Evolutionary conservation across 225 moss, liverwort and hornwort species (phyloP), one percentile per base, ranked within the genome.

Genomic region (Antitrichia curtipendula): DNA sequence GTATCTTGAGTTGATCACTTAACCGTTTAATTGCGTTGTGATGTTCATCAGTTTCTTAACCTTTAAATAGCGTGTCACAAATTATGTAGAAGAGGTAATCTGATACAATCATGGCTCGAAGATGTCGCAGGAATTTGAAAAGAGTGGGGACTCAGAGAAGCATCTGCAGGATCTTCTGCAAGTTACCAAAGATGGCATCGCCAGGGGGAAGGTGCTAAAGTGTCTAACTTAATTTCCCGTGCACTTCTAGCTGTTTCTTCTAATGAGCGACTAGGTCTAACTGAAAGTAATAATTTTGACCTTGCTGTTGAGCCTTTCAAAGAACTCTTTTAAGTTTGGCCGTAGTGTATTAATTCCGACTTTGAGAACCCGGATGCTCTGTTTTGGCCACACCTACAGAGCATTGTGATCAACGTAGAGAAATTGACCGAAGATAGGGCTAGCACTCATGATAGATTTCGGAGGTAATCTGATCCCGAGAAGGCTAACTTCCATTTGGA

Each of bases 151-250:
- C 78, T 87, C 97, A 25, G 94, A 97, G 76, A 98, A 95, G 89
- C 95, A 98, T 88, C 92, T 96, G 64, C 91, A 94, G 80, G 96
- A 96, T 50, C 94, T 98, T 50, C 91, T 98, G 70, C 85, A 93
- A 85, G 95, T 97, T 86, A 94, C 98, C 66, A 94, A 90, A 85
- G 92, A 95, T 83, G 98, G 98, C 82, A 91, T 91, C 82, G 92
- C 92, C 43, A 97, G 91, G 86, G 98, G 98, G 24, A 98, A 98
- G 97, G 97, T 98, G 60, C 82, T 79, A 36, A 73, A 43, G 59
- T 65, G 57, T 11, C 78, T 45, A 74, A 82, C 61, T 54, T 23
- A 59, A 63, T 75, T 73, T 28, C 16, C 69, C 49, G 57, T 87
- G 22, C n/a, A 18, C 49, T 74, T 62, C 59, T 74, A 77, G 76